Evolutionary conservation across 495 filamentous ascomycete genomes (phyloP).

Genomic region (Penicillium coprophilum): DNA sequence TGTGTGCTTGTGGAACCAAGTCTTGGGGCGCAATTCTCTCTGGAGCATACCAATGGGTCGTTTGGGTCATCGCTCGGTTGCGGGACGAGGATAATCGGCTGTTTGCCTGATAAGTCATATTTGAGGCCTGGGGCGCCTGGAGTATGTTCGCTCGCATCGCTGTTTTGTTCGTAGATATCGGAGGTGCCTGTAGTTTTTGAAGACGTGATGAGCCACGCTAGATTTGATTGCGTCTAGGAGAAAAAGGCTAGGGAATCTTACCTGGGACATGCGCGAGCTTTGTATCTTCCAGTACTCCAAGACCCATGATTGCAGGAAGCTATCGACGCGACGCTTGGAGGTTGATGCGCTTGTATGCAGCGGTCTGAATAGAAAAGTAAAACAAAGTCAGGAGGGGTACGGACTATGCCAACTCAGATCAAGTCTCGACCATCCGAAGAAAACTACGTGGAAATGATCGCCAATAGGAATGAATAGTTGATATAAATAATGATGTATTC

Average conservation of each 20-base stretch:
- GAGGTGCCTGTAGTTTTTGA: constrained; percentile 54
- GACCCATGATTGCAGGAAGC: constrained; percentile 62
- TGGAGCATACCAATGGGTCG: constrained; percentile 61
- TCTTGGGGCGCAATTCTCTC: neutral
- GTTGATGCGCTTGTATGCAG: neutral
- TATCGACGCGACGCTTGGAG: neutral
- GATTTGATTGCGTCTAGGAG: too few species aligned
- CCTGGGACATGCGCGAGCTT: constrained; percentile 70
- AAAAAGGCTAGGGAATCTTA: constrained; percentile 33
- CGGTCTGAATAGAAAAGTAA: neutral
- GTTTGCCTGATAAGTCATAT: constrained; percentile 65
- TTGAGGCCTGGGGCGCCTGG: constrained; percentile 55
- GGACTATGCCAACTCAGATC: neutral
- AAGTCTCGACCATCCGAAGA: neutral
- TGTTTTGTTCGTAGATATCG: constrained; percentile 59
- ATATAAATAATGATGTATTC: neutral
- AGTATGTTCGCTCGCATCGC: constrained; percentile 39
- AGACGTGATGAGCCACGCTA: constrained; percentile 5
- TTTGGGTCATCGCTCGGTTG: constrained; percentile 81
- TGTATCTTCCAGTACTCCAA: constrained; percentile 72
- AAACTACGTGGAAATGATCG: neutral
- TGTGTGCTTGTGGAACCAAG: neutral
- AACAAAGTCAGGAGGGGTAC: neutral
- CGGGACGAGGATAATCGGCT: constrained; percentile 72
- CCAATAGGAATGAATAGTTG: neutral